These are phyloP conservation scores for Elongisporangium undulatum DNA, from an alignment of 352 stramenopile species.

Conservation along the genomic window DNA sequence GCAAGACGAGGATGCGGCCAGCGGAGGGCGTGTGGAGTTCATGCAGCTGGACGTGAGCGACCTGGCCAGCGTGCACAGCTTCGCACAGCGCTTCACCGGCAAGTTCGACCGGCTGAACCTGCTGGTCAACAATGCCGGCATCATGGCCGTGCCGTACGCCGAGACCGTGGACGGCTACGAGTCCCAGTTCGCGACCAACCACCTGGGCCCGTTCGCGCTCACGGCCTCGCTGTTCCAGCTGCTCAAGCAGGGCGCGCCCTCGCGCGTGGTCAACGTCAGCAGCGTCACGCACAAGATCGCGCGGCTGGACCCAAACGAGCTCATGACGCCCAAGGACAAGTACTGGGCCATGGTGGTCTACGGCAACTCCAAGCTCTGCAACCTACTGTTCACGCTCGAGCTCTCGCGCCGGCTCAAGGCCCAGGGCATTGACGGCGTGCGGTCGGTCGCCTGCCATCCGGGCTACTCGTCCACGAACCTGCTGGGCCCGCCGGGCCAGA, in stretches of 20 bases:
- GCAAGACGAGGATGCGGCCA: slow-evolving; percentile 3
- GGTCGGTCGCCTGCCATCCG: slow-evolving; percentile 31
- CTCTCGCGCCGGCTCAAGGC: slow-evolving; percentile 29
- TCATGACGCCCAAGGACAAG: too few species aligned
- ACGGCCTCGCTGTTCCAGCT: slow-evolving; percentile 35
- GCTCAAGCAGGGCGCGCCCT: slow-evolving; percentile 16
- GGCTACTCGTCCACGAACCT: slow-evolving; percentile 14
- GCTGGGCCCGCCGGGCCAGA: background rate
- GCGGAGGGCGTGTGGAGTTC: slow-evolving; percentile 40
- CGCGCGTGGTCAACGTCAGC: slow-evolving; percentile 45
- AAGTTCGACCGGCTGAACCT: slow-evolving; percentile 35
- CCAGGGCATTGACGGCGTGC: slow-evolving; percentile 19
- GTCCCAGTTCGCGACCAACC: slow-evolving; percentile 63
- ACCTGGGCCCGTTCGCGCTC: slow-evolving; percentile 57
- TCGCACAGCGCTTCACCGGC: slow-evolving; percentile 25
- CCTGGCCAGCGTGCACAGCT: slow-evolving; percentile 35
- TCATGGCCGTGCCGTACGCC: slow-evolving; percentile 32
- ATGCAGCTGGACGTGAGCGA: slow-evolving; percentile 42
- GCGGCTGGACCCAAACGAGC: background rate
- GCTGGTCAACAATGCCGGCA: slow-evolving; percentile 65
- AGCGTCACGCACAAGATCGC: slow-evolving; percentile 19
- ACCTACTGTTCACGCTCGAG: slow-evolving; percentile 48
- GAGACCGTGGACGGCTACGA: slow-evolving; percentile 40
- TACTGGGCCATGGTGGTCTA: slow-evolving; percentile 21
- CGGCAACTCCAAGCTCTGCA: slow-evolving; percentile 39